Evolutionary conservation across 306 rosid genomes (phyloP).

Genomic region (Malus fusca): DNA sequence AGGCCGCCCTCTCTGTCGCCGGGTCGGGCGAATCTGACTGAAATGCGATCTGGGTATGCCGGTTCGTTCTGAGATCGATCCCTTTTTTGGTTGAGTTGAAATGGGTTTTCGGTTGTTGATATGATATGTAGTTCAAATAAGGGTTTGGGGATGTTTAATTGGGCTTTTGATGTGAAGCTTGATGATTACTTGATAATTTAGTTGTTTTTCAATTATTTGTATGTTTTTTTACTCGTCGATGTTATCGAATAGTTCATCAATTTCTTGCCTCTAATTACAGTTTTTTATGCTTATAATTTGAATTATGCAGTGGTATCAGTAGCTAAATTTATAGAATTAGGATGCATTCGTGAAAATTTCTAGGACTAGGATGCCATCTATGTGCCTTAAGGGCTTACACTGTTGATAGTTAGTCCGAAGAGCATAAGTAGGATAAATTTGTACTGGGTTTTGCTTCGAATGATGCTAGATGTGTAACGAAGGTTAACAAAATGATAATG

Average conservation of each 20-base stretch:
- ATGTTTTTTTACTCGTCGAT: neutral
- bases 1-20: constrained; percentile 18
- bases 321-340: neutral
- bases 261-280: neutral
- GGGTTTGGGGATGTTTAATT: constrained; percentile 9
- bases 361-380: neutral
- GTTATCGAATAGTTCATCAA: neutral
- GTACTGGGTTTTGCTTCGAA: neutral
- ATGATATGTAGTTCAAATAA: constrained; percentile 25
- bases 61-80: constrained; percentile 13
- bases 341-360: neutral
- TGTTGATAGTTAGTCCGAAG: neutral
- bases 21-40: constrained; percentile 46
- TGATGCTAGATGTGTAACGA: neutral
- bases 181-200: constrained; percentile 1
- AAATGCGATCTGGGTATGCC: constrained; percentile 11
- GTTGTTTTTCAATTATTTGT: neutral
- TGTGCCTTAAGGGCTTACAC: neutral
- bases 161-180: constrained; percentile 9
- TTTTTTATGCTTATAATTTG: neutral
- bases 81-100: neutral
- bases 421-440: neutral
- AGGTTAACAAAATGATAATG: neutral
- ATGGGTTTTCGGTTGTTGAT: constrained; percentile 24
- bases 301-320: neutral